A percentile compares a stretch with the other conserved stretches of the same genome.
These are phyloP conservation scores for Metarhizium brunneum DNA, from an alignment of 2,329 filamentous ascomycete genomes.

Conservation along the genomic window DNA sequence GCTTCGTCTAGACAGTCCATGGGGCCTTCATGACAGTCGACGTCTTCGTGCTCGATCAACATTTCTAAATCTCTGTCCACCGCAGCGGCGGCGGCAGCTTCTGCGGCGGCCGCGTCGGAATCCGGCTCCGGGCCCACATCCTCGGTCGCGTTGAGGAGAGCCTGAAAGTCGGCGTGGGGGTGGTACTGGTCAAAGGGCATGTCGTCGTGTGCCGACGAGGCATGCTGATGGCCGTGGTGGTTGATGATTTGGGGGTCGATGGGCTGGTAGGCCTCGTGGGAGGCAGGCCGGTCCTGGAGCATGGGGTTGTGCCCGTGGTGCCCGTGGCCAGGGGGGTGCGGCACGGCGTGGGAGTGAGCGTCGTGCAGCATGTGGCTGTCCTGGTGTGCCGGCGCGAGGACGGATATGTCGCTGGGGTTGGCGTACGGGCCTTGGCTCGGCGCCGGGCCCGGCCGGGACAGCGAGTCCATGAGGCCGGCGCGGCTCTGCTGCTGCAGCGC, in stretches of 20 bases:
- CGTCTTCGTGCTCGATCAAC: slow-evolving; percentile 38
- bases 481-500: slow-evolving; percentile 20
- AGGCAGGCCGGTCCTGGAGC: slow-evolving; percentile 20
- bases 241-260: slow-evolving; percentile 53
- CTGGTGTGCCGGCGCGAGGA: slow-evolving; percentile 21
- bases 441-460: slow-evolving; percentile 15
- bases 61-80: slow-evolving; percentile 43
- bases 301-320: slow-evolving; percentile 23
- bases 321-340: neutral
- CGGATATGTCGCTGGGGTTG: slow-evolving; percentile 39
- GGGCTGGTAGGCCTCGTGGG: slow-evolving; percentile 34
- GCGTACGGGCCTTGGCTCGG: slow-evolving; percentile 32
- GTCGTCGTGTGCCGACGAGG: slow-evolving; percentile 14
- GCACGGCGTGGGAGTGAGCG: slow-evolving; percentile 14
- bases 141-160: slow-evolving; percentile 40
- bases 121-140: slow-evolving; percentile 19
- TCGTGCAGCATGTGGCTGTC: slow-evolving; percentile 1
- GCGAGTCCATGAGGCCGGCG: slow-evolving; percentile 15
- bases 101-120: slow-evolving; percentile 8
- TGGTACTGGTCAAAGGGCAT: slow-evolving; percentile 31
- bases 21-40: slow-evolving; percentile 28
- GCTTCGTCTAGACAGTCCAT: slow-evolving; percentile 13
- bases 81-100: slow-evolving; percentile 25
- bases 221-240: slow-evolving; percentile 20
- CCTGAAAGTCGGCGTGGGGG: slow-evolving; percentile 42